phyloP scores from a whole-genome alignment of 1,284 basidiomycete genomes.

The Taiwanofungus camphoratus region DNA sequence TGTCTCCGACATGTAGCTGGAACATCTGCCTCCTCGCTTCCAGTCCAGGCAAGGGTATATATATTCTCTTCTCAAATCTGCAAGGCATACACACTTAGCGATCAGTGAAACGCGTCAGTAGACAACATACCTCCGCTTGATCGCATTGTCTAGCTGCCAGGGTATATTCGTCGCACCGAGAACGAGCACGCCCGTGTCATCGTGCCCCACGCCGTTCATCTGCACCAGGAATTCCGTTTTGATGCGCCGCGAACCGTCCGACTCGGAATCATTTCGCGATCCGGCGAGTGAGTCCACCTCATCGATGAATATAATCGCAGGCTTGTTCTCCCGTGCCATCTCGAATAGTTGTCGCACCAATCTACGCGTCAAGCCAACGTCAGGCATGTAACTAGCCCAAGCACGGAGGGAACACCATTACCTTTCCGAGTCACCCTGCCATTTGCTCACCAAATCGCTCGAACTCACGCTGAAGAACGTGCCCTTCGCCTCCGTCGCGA shows the following conservation, averaged over 20 bases:
- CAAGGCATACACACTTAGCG: constrained; percentile 1
- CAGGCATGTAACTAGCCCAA: neutral
- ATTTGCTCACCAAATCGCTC: constrained; percentile 95
- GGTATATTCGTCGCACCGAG: constrained; percentile 99
- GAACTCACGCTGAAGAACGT: constrained; percentile 98
- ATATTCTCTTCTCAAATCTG: constrained; percentile 96
- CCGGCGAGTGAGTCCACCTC: constrained; percentile 97
- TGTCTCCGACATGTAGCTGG: constrained; percentile 91
- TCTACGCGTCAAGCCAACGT: constrained; percentile 35
- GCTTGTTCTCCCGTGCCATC: constrained; percentile 94
- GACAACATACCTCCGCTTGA: constrained; percentile 78
- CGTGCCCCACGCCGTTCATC: constrained; percentile 98
- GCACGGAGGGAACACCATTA: constrained; percentile 26
- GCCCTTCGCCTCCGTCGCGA: constrained; percentile 97
- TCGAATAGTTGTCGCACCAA: constrained; percentile 96
- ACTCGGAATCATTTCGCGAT: constrained; percentile 92
- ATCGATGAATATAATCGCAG: constrained; percentile 98
- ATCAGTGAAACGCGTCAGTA: constrained; percentile 5
- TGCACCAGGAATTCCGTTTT: constrained; percentile 98
- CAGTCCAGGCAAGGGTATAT: constrained; percentile 92
- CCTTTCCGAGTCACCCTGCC: constrained; percentile 99
- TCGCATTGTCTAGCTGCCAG: constrained; percentile 96
- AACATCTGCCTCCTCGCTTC: constrained; percentile 97
- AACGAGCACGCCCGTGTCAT: constrained; percentile 95
- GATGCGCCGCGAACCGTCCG: constrained; percentile 92